Base-by-base conservation (phyloP, 495 filamentous ascomycete species). In the Penicillium tannophilum region DNA sequence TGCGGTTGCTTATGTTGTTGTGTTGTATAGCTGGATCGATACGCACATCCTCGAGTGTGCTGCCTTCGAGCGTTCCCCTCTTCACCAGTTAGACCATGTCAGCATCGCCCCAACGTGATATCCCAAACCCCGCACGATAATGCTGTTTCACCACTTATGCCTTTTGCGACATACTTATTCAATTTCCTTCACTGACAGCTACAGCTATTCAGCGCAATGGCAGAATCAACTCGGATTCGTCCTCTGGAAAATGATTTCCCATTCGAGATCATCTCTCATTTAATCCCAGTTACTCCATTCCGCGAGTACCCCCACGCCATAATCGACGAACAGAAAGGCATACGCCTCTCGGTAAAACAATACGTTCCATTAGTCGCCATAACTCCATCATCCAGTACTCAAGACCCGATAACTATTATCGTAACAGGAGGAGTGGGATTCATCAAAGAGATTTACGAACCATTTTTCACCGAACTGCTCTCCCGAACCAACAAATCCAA, bases 361-460 rank as follows among this genome's bases (percentile, higher is more conserved):
- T 44, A 55, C 19, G 45, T 45, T 9, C 52, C 52, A 1, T 20
- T 10, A 2, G 4, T 33, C 14, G n/a, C 8, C 4, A 6, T 4
- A 6, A 20, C 6, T 2, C 6, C 23, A n/a, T 41, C 24, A 7
- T 30, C 52, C 16, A 33, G 12, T 12, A 23, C 14, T 5, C 23
- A 30, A 11, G 52, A 44, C 20, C 39, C 52, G 23, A 44, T 55
- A 12, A 55, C 52, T 14, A 55, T 55, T 6, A 45, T 55, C 39
- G 52, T 39, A 31, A 14, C 39, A 4, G 39, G 24, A 4, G 52
- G 41, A n/a, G 20, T 55, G n/a, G 52, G 52, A 26, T 45, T 55
- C 36, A 51, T 23, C 55, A 58, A 57, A 43, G 55, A 51, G 35
- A 20, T 57, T 10, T 51, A 51, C n/a, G 55, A 57, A 24, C 55